A percentile compares a stretch with the other conserved stretches of the same genome.
These are phyloP conservation scores for Coemansia sp. DNA, from an alignment of 192 early-diverging fungal genomes.

Conservation along the genomic window DNA sequence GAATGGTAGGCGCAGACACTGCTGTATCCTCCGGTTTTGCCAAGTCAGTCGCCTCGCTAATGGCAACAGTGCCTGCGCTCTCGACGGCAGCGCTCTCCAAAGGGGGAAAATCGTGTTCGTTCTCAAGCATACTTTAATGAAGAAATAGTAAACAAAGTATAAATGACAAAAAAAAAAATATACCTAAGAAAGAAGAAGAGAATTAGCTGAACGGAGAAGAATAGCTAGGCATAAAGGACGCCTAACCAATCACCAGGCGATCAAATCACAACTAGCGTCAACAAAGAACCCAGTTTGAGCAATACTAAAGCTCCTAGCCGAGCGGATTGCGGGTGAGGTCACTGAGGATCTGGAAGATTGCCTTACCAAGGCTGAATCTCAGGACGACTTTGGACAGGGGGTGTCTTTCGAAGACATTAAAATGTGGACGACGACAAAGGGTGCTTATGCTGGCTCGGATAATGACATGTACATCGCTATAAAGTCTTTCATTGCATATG, in stretches of 20 bases:
- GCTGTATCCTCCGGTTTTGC: neutral
- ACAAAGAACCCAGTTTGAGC: neutral
- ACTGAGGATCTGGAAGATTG: neutral
- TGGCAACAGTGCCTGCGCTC: neutral
- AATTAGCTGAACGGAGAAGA: neutral
- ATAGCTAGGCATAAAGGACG: neutral
- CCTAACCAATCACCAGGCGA: neutral
- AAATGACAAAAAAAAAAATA: neutral
- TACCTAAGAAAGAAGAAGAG: neutral
- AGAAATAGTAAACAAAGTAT: neutral
- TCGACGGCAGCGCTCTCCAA: neutral
- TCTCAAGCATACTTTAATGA: neutral
- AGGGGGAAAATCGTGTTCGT: neutral
- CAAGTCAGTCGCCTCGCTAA: neutral
- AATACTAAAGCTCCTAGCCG: too few species aligned
- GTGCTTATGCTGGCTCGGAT: neutral
- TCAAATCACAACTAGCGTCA: constrained; percentile 6
- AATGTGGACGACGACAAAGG: neutral
- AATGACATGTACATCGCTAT: neutral
- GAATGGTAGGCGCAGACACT: constrained; percentile 1
- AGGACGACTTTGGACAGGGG: too few species aligned
- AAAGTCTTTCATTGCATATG: neutral
- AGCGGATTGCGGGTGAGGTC: neutral
- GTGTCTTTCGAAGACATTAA: neutral
- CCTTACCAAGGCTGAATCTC: too few species aligned